phyloP scores from a whole-genome alignment of 129 eudicot genomes.

The Pittosporum tobira region DNA sequence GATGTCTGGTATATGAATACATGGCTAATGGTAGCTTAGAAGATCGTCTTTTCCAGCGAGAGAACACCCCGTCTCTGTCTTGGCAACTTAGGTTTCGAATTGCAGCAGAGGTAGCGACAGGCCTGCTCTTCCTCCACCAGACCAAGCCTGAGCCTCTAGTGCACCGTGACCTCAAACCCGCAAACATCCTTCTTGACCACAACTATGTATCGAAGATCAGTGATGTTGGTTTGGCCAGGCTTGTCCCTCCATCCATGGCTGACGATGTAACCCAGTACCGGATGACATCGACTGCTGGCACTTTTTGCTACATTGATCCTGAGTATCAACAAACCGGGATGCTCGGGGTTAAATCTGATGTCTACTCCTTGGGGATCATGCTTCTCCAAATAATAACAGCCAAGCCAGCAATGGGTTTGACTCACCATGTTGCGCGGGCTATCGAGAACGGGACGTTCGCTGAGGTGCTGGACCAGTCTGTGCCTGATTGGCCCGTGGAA shows the following conservation, averaged over 20 bases:
- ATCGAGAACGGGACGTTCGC: conserved; percentile 32
- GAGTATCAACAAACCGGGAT: conserved; percentile 80
- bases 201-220: conserved; percentile 61
- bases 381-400: conserved; percentile 53
- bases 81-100: conserved; percentile 68
- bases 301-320: conserved; percentile 70
- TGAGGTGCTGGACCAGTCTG: conserved; percentile 43
- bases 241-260: conserved; percentile 51
- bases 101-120: conserved; percentile 60
- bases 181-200: conserved; percentile 57
- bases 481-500: conserved; percentile 60
- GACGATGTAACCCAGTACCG: conserved; percentile 63
- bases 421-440: conserved; percentile 33
- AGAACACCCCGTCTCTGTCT: conserved; percentile 45
- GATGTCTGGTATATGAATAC: conserved; percentile 63
- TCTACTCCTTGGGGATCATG: conserved; percentile 60
- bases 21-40: conserved; percentile 78
- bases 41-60: conserved; percentile 42
- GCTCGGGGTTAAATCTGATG: conserved; percentile 75
- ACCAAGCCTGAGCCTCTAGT: conserved; percentile 76
- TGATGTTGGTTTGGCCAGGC: conserved; percentile 69
- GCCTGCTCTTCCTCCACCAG: conserved; percentile 58
- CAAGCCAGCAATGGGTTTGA: conserved; percentile 55
- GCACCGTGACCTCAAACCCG: conserved; percentile 80
- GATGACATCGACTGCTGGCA: conserved; percentile 69